Evolutionary conservation across 192 early-diverging fungal genomes (phyloP), one percentile per base, ranked within the genome.

Genomic region (Mortierella alpina): DNA sequence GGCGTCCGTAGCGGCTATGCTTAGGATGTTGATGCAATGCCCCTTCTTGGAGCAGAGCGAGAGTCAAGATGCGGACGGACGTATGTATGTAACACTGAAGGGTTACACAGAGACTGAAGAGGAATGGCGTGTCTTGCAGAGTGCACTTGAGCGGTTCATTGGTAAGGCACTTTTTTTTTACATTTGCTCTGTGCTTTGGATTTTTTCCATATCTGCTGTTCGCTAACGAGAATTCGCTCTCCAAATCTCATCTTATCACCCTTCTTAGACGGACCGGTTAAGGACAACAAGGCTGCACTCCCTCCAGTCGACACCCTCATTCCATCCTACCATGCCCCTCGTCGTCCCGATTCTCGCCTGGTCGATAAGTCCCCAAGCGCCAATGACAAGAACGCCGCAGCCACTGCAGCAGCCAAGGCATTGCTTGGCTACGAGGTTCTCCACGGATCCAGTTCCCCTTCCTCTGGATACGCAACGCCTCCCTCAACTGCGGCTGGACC

Each of bases 81-180:
- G 48, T 7, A 44, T 11, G 5, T 58, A 39, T 14, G 48, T 80
- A 59, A 80, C 64, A 0, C 40, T 80, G 51, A 80, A 72, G 42
- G 76, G 76, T 9, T 80, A 80, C 22, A 80, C 70, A 6, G 77
- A 80, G 46, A 80, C 77, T 2, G 77, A 80, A 18, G 65, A 68
- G 4, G 77, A 10, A 9, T 80, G 77, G 77, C 63, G 46, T 13
- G 53, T 20, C 5, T 48, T 80, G 4, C 69, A 72, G 18, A 54
- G 39, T 7, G 41, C 64, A 0, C 48, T 80, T 6, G 70, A 72
- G 39, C 17, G 20, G 7, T 80, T 80, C 42, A n/a, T 79, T 50
- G 76, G 76, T 79, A 79, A 72, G 61, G 8, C 41, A 40, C n/a
- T 31, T n/a, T 39, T 47, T 6, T 59, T 56, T n/a, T 14, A n/a